These are phyloP conservation scores for Syzygium malaccense DNA, from an alignment of 441 rosid genomes.

Conservation along the genomic window DNA sequence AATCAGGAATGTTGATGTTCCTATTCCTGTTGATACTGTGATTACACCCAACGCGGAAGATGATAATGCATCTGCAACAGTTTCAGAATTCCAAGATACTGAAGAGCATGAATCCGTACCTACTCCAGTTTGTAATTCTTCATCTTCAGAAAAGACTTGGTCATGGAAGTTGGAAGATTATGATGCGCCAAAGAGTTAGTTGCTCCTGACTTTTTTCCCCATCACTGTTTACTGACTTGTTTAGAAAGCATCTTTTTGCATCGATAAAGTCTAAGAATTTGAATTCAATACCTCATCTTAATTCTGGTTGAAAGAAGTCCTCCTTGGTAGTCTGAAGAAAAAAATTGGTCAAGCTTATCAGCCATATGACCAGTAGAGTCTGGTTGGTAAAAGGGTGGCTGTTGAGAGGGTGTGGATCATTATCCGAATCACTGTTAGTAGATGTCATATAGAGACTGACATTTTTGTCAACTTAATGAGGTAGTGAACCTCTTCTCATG, in stretches of 20 bases:
- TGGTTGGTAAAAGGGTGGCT: neutral
- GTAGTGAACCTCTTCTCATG: neutral
- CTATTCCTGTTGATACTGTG: conserved; percentile 27
- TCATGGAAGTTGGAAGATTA: conserved; percentile 50
- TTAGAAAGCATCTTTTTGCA: neutral
- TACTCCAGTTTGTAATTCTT: conserved; percentile 19
- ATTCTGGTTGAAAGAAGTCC: neutral
- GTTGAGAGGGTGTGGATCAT: neutral
- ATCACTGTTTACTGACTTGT: neutral
- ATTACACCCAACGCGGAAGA: conserved; percentile 28
- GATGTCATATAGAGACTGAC: neutral
- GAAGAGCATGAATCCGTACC: conserved; percentile 23
- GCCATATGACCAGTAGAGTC: neutral
- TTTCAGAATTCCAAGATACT: conserved; percentile 18
- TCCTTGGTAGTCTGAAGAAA: neutral
- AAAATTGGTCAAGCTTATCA: neutral
- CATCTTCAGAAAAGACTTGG: conserved; percentile 25
- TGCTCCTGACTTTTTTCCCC: conserved; percentile 4
- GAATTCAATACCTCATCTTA: neutral
- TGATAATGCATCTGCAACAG: conserved; percentile 20
- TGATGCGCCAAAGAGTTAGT: conserved; percentile 75
- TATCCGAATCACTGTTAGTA: neutral
- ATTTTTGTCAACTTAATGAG: neutral
- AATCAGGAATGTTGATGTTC: conserved; percentile 43
- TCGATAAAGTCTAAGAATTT: neutral